Conservation (phyloP, 305 asterid genomes). For the Fraxinus floribunda region DNA sequence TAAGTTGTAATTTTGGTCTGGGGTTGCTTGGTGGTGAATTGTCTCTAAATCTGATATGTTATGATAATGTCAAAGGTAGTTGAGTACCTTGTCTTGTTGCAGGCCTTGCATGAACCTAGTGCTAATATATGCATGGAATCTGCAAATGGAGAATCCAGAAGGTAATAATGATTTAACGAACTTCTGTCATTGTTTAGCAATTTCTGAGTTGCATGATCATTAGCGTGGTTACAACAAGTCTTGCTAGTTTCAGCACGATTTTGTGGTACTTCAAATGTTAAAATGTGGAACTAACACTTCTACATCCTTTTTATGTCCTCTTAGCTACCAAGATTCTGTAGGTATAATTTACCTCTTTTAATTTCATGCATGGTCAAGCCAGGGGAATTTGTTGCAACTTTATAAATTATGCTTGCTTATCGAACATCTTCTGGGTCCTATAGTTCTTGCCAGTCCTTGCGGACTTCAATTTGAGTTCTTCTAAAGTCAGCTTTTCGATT, state of each 20-base stretch:
- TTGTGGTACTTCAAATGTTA: slow-evolving; percentile 1
- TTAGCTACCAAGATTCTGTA: not conserved
- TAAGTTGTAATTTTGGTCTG: not conserved
- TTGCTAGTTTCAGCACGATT: not conserved
- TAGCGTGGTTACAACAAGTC: not conserved
- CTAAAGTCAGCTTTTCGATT: not conserved
- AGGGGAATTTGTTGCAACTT: not conserved
- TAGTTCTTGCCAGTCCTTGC: not conserved
- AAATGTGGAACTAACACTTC: not conserved
- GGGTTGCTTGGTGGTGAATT: not conserved
- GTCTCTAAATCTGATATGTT: not conserved
- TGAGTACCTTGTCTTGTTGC: slow-evolving; percentile 15
- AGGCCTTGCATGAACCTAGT: slow-evolving; percentile 31
- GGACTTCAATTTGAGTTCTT: not conserved
- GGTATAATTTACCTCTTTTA: not conserved
- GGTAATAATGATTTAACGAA: slow-evolving; percentile 26
- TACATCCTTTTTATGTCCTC: not conserved
- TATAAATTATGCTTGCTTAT: not conserved
- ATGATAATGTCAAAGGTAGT: not conserved
- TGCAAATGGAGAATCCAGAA: slow-evolving; percentile 34
- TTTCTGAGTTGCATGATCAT: not conserved
- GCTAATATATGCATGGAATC: slow-evolving; percentile 22
- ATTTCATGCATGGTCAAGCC: not conserved
- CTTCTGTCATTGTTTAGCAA: not conserved
- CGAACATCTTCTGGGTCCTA: not conserved